Evolutionary conservation across 2,329 filamentous ascomycete species (phyloP).

Genomic region (Fusarium sp.): DNA sequence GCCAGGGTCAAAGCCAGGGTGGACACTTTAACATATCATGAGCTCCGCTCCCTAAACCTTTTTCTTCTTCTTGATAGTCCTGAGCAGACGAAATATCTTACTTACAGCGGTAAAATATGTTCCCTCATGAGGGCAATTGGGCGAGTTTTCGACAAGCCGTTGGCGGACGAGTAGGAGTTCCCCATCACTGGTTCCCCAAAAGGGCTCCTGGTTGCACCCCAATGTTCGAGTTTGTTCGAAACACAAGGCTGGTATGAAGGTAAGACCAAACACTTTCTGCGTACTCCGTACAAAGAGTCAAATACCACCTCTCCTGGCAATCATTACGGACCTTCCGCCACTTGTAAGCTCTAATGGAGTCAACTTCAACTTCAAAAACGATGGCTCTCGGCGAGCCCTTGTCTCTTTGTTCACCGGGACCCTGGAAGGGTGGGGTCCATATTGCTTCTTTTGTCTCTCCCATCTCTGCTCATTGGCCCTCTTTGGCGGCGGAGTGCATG

Average conservation of each 20-base stretch:
- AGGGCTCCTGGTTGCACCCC: constrained; percentile 4
- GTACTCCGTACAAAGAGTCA: neutral
- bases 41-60: neutral
- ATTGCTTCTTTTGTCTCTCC: constrained; percentile 47
- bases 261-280: neutral
- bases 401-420: constrained; percentile 19
- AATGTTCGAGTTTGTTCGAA: constrained; percentile 1
- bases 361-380: neutral
- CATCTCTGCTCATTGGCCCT: constrained; percentile 38
- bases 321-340: neutral
- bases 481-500: constrained; percentile 21
- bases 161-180: neutral
- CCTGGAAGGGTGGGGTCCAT: constrained; percentile 32
- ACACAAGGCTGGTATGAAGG: constrained; percentile 4
- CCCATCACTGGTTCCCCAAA: neutral
- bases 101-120: neutral
- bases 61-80: neutral
- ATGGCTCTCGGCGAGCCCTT: constrained; percentile 15
- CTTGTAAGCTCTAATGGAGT: neutral
- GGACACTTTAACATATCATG: neutral
- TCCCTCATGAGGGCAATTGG: neutral
- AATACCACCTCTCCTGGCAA: neutral
- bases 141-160: neutral
- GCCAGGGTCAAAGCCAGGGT: neutral
- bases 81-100: neutral